Percentiles rank a stretch among this genome's conserved stretches.
phyloP scores from a whole-genome alignment of 306 rosid species.

The Biancaea sappan region DNA sequence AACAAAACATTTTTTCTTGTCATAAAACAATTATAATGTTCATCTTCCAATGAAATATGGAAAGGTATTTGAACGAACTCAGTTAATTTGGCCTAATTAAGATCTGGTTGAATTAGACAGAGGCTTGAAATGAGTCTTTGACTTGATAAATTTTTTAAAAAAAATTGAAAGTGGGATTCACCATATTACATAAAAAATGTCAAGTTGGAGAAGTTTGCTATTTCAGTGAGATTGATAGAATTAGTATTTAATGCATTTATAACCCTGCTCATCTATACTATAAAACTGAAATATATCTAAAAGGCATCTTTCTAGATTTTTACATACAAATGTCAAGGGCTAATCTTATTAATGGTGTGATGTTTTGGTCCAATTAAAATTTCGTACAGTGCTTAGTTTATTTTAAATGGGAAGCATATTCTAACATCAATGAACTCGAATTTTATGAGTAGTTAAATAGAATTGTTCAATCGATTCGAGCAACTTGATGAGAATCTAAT shows the following conservation, averaged over 20 bases:
- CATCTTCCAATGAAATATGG: no score
- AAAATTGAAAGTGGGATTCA: neutral
- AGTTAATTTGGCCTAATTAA: no score
- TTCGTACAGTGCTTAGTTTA: neutral
- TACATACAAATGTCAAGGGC: neutral
- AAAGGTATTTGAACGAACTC: no score
- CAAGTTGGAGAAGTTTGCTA: neutral
- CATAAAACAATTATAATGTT: no score
- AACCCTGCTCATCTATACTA: neutral
- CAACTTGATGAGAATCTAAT: no score
- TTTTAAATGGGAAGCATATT: neutral
- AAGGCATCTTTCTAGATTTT: neutral
- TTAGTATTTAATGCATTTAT: neutral
- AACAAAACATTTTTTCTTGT: no score
- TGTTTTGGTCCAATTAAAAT: neutral
- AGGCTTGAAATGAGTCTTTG: no score
- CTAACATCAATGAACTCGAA: no score
- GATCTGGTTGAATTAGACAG: no score
- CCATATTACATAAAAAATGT: neutral
- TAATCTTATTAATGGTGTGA: neutral
- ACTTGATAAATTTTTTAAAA: no score
- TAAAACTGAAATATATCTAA: neutral
- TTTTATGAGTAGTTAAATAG: no score
- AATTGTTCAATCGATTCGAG: no score
- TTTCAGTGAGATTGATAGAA: neutral